Conservation (phyloP, 2,329 filamentous ascomycete genomes). For the Sclerotiophoma versabilis region DNA sequence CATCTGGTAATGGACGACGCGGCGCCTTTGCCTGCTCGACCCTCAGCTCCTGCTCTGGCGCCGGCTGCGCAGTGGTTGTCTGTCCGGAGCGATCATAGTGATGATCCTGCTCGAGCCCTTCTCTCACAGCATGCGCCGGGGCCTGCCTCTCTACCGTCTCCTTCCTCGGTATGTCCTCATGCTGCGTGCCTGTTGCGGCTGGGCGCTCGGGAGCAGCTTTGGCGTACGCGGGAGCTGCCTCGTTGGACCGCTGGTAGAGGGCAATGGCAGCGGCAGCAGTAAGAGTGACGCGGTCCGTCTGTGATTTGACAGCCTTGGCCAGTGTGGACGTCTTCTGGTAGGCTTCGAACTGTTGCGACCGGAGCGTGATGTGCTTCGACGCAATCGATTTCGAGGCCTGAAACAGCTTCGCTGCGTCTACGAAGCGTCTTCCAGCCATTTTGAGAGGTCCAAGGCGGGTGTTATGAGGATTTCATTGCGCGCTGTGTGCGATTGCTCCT, state of each 20-base stretch:
- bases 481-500: neutral
- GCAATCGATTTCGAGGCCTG: conserved; percentile 57
- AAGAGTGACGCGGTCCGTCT: conserved; percentile 67
- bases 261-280: conserved; percentile 67
- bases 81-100: conserved; percentile 55
- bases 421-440: conserved; percentile 61
- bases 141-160: conserved; percentile 37
- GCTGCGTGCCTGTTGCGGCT: conserved; percentile 25
- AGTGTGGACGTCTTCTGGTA: conserved; percentile 71
- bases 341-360: conserved; percentile 67
- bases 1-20: conserved; percentile 57
- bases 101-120: conserved; percentile 59
- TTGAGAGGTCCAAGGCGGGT: neutral
- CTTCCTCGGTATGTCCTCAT: conserved; percentile 39
- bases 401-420: conserved; percentile 60
- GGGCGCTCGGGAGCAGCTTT: conserved; percentile 32
- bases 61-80: conserved; percentile 50
- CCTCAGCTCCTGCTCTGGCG: conserved; percentile 50
- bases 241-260: conserved; percentile 65
- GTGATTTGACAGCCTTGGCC: conserved; percentile 66
- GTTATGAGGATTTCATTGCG: conserved; percentile 1
- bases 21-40: conserved; percentile 57
- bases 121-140: conserved; percentile 25
- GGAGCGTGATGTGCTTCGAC: conserved; percentile 64
- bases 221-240: conserved; percentile 51